Percentiles rank a stretch among this genome's conserved stretches.
Conservation (phyloP, 225 moss, liverwort and hornwort genomes). For the Ulota crispa region DNA sequence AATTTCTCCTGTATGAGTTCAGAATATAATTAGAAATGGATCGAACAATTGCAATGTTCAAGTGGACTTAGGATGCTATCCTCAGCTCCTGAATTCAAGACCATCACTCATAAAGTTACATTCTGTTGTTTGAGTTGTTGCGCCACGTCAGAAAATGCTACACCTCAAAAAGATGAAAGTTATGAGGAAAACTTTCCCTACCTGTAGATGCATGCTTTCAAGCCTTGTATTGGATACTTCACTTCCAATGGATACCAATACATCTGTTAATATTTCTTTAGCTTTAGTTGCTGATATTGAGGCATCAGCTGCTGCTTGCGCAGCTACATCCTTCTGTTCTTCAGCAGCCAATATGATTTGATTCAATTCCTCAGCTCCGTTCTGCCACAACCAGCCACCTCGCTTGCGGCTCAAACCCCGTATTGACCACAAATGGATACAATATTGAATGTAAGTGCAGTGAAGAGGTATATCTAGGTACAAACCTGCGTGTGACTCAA, state of each 20-base stretch:
- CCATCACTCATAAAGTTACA: background rate
- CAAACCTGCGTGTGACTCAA: constrained; percentile 39
- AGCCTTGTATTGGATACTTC: constrained; percentile 66
- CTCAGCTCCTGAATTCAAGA: background rate
- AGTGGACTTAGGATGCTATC: background rate
- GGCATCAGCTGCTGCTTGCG: constrained; percentile 73
- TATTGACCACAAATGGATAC: too few relatives aligned
- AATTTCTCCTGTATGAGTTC: constrained; percentile 53
- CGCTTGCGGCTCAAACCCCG: too few relatives aligned
- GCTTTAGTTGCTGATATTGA: constrained; percentile 67
- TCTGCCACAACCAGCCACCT: constrained; percentile 24
- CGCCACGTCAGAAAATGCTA: background rate
- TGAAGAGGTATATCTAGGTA: background rate
- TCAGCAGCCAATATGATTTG: constrained; percentile 60
- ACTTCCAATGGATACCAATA: constrained; percentile 58
- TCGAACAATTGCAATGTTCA: background rate
- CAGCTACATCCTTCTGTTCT: constrained; percentile 70
- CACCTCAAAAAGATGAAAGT: background rate
- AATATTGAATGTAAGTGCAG: too few relatives aligned
- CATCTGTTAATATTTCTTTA: constrained; percentile 59
- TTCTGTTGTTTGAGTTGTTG: constrained; percentile 1
- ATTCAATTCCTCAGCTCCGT: constrained; percentile 64
- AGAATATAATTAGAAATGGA: background rate
- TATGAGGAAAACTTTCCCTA: background rate
- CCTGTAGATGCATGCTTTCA: constrained; percentile 60